Conservation (phyloP, 352 stramenopile species). For the Phytopythium mirpurense region DNA sequence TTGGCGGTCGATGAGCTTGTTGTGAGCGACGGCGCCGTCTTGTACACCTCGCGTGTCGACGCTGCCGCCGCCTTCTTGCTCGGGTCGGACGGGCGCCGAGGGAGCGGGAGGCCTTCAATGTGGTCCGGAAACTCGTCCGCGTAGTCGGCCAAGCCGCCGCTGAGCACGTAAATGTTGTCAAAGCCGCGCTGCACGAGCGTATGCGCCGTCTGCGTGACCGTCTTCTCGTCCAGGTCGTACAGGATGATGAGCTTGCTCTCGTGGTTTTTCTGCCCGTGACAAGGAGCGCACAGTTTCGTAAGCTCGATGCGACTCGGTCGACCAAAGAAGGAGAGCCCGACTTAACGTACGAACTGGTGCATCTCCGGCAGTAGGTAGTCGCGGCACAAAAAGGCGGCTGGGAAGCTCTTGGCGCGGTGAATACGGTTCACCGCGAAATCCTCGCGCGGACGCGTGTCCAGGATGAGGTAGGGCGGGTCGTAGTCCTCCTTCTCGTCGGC, state of each 20-base stretch:
- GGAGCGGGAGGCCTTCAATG: conserved; percentile 53
- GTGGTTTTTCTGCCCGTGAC: conserved; percentile 52
- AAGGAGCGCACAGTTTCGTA: background rate
- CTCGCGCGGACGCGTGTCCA: conserved; percentile 64
- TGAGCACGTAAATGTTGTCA: conserved; percentile 83
- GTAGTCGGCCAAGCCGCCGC: conserved; percentile 56
- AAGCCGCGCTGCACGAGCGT: conserved; percentile 76
- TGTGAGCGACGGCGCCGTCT: conserved; percentile 32
- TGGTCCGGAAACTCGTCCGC: conserved; percentile 57
- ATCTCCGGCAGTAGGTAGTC: conserved; percentile 67
- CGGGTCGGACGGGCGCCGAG: conserved; percentile 45
- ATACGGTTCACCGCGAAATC: conserved; percentile 70
- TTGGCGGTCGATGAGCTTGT: conserved; percentile 21
- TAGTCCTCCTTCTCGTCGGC: conserved; percentile 74
- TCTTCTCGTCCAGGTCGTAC: conserved; percentile 75
- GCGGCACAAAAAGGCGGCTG: conserved; percentile 47
- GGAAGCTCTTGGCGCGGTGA: conserved; percentile 62
- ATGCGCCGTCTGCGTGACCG: conserved; percentile 49
- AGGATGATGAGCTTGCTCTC: conserved; percentile 71
- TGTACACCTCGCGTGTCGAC: conserved; percentile 47
- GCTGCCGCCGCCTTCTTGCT: conserved; percentile 31
- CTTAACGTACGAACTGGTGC: conserved; percentile 56
- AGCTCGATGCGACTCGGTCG: background rate
- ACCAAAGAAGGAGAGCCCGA: background rate
- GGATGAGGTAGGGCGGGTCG: conserved; percentile 65